Conservation (phyloP, 73 alveolate species). For the Tetrahymena malaccensis region DNA sequence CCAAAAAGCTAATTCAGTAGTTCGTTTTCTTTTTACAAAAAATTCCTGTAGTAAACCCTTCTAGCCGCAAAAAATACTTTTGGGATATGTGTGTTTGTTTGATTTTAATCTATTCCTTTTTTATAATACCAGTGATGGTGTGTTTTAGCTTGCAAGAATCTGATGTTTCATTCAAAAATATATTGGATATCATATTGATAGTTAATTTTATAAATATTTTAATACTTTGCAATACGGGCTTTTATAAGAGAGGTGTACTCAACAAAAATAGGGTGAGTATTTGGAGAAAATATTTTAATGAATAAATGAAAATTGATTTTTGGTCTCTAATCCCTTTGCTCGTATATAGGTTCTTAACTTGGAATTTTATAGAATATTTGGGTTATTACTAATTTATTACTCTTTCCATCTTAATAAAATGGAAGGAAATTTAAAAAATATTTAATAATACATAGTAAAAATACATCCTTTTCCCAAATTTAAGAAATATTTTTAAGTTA, state of each 20-base stretch:
- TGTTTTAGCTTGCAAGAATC: neutral
- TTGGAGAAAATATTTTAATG: neutral
- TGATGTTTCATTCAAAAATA: neutral
- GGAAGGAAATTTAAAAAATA: neutral
- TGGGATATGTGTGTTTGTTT: neutral
- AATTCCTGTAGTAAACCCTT: neutral
- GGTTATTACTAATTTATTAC: neutral
- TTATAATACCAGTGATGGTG: neutral
- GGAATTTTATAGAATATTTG: neutral
- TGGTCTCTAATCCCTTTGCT: neutral
- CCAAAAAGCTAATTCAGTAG: neutral
- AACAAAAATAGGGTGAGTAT: neutral
- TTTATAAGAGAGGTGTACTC: neutral
- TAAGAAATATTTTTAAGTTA: neutral
- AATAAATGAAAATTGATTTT: neutral
- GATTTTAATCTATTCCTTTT: neutral
- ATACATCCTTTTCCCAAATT: neutral
- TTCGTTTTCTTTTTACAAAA: neutral
- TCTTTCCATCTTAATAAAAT: neutral
- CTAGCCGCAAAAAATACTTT: neutral
- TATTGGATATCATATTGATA: neutral
- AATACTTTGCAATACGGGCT: neutral
- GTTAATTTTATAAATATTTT: neutral
- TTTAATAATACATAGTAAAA: neutral
- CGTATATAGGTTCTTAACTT: neutral